These are phyloP conservation scores for Rhodotorula glutinis DNA, from an alignment of 1,284 basidiomycete species.

Conservation along the genomic window DNA sequence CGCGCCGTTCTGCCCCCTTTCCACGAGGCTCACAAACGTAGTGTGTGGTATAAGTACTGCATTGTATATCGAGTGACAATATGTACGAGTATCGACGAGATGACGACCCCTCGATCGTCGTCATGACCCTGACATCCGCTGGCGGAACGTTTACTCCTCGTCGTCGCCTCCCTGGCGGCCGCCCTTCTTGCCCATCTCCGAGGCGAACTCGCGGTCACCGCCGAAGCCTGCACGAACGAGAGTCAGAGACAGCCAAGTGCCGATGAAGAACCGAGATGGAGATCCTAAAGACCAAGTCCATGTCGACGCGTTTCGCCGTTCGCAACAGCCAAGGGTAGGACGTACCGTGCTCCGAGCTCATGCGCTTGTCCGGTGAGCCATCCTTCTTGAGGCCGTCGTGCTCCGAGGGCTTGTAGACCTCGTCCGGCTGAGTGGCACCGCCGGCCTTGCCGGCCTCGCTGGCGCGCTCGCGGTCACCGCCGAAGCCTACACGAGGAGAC, in stretches of 20 bases:
- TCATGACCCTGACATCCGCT: too few species aligned
- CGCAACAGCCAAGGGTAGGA: neutral
- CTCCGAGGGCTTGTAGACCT: slow-evolving; percentile 28
- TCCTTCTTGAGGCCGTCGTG: slow-evolving; percentile 22
- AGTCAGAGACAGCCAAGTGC: too few species aligned
- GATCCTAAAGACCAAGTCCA: too few species aligned
- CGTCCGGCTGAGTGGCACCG: slow-evolving; percentile 34
- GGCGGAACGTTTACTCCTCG: neutral
- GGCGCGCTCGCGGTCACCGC: slow-evolving; percentile 12
- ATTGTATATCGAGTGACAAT: too few species aligned
- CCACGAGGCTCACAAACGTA: too few species aligned
- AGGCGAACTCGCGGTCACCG: slow-evolving; percentile 34
- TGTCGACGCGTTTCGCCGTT: too few species aligned
- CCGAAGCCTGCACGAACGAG: slow-evolving; percentile 4
- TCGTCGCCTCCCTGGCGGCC: slow-evolving; percentile 3
- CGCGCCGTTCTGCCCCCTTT: too few species aligned
- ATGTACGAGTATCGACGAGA: too few species aligned
- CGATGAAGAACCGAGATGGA: too few species aligned
- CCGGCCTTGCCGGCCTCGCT: slow-evolving; percentile 28
- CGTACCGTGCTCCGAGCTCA: slow-evolving; percentile 27
- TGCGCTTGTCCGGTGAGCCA: slow-evolving; percentile 21
- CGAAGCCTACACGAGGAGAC: neutral
- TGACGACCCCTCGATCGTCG: too few species aligned
- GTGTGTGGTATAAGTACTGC: too few species aligned
- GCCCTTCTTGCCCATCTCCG: slow-evolving; percentile 22